Evolutionary conservation across 495 filamentous ascomycete species (phyloP).

Genomic region (Neurospora discreta): DNA sequence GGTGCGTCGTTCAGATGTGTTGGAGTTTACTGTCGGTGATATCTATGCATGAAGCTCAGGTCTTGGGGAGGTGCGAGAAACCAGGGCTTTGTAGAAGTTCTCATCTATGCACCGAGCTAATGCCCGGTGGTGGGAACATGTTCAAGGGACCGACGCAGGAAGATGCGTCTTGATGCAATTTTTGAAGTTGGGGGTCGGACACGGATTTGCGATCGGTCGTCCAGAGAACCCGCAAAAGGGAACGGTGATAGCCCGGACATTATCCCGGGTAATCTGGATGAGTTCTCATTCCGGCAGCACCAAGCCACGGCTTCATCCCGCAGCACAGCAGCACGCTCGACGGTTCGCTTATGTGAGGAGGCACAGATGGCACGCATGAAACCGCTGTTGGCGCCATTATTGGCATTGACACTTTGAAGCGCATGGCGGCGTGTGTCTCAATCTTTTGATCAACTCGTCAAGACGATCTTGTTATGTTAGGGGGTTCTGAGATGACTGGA

Average conservation of each 20-base stretch:
- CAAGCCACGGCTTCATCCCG: background rate
- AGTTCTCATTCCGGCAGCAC: background rate
- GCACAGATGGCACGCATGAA: background rate
- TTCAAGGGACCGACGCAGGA: background rate
- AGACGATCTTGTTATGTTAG: background rate
- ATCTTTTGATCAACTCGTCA: background rate
- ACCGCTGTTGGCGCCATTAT: background rate
- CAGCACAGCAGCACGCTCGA: background rate
- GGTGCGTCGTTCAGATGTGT: slow-evolving; percentile 22
- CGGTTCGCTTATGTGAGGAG: background rate
- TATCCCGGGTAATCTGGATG: background rate
- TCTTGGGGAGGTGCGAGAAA: background rate
- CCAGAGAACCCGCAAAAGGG: background rate
- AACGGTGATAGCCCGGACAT: background rate
- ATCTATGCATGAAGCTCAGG: background rate
- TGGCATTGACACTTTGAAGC: background rate
- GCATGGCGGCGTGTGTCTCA: background rate
- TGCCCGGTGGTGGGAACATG: background rate
- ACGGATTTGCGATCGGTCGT: background rate
- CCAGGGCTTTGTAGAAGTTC: background rate
- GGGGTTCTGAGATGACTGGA: background rate
- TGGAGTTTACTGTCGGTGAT: background rate
- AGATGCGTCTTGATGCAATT: background rate
- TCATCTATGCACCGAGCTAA: background rate
- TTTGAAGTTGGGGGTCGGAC: background rate